These are phyloP conservation scores for Globisporangium cystogenes DNA, from an alignment of 352 stramenopile genomes.

Conservation along the genomic window DNA sequence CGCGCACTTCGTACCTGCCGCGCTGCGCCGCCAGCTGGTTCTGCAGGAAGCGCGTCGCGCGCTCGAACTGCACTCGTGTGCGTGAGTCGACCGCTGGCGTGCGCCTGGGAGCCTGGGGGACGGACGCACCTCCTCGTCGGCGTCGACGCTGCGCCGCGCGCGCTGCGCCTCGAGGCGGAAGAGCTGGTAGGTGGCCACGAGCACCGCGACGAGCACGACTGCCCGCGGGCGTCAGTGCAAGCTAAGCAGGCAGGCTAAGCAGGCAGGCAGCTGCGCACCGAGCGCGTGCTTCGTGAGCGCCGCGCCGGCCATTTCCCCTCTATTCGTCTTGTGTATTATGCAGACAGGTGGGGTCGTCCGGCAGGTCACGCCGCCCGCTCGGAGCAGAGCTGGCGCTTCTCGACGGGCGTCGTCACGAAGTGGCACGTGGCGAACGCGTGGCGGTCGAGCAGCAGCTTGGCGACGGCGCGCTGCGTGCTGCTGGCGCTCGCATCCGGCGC, in stretches of 20 bases:
- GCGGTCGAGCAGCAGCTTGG: constrained; percentile 54
- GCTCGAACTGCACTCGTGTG: constrained; percentile 34
- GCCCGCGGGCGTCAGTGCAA: background rate
- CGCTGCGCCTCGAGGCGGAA: constrained; percentile 45
- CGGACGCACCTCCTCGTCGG: constrained; percentile 43
- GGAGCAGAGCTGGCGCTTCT: constrained; percentile 12
- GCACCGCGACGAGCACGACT: constrained; percentile 57
- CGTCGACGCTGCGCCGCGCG: constrained; percentile 12
- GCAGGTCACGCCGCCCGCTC: constrained; percentile 20
- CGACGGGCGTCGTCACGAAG: constrained; percentile 29
- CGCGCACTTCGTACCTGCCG: constrained; percentile 39
- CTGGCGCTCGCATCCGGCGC: background rate
- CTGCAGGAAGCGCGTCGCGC: constrained; percentile 32
- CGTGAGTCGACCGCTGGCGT: too few species aligned
- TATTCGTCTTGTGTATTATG: background rate
- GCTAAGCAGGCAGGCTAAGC: too few species aligned
- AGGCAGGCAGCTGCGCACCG: too few species aligned
- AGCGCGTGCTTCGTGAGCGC: constrained; percentile 33
- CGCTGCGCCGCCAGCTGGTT: constrained; percentile 24
- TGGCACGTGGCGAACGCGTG: constrained; percentile 48
- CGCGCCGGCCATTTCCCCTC: background rate
- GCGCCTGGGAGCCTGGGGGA: too few species aligned
- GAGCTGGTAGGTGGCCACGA: constrained; percentile 58
- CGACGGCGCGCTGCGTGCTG: constrained; percentile 16
- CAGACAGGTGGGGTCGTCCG: too few species aligned